Base-by-base conservation (phyloP, 768 basidiomycete species). In the Scleroderma bovista region DNA sequence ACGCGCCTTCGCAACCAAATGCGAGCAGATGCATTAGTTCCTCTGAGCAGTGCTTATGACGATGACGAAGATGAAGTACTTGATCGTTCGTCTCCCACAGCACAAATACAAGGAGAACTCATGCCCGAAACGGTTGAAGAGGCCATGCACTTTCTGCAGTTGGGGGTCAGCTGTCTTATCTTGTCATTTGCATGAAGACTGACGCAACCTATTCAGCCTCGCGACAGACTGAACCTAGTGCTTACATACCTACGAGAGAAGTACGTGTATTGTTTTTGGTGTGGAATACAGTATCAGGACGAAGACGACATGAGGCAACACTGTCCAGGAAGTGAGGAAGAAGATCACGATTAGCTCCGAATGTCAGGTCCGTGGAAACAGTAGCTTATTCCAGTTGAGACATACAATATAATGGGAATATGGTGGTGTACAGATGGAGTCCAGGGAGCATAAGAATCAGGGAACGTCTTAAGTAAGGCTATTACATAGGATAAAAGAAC, bases 231-330 rank as follows among this genome's bases (percentile, higher is more conserved):
- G 32, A 67, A 74, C 34, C 69, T 84, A 41, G 79, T 90, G 16
- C 71, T 92, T 22, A 69, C 78, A 5, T 90, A 93, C 65, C 76
- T 93, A 44, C 84, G 91, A 22, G 73, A 78, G 34, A 75, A 72
- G 52, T 80, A 91, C 64, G 62, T 73, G 6, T 93, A 93, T 62
- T 93, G 91, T 62, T 92, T 91, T 66, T 93, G 89, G 87, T 93
- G 91, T 62, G 91, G 91, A 12, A 77, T 84, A 12, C 76, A 81
- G 57, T 93, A 92, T 60, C 75, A 77, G 6, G 72, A 75, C 54
- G 63, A 68, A 6, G 76, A 77, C 15, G 85, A 88, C 44, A 69
- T 93, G 72, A 68, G 68, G 34, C 65, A 59, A 33, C 72, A 81
- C 48, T 93, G 91, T 65, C 90, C 90, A 6, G 91, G 91, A 7